Conservation (phyloP, 257 asterid genomes). For the Solanum sejunctum region DNA sequence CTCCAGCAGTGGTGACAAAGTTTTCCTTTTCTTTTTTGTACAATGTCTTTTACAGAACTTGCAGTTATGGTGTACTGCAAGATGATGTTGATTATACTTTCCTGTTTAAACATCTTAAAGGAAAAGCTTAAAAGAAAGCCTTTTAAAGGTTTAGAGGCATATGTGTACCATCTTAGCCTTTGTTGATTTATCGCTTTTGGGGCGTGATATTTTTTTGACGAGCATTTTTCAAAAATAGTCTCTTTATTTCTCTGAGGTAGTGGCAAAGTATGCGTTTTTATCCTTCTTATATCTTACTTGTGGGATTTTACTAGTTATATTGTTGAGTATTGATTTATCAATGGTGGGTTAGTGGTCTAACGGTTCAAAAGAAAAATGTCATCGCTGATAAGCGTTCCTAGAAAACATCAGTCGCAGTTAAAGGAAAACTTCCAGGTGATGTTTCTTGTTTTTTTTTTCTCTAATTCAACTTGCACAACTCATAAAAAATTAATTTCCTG, state of each 20-base stretch:
- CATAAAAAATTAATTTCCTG: background rate
- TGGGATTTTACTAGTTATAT: too few relatives aligned
- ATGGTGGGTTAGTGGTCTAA: too few relatives aligned
- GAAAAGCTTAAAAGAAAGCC: background rate
- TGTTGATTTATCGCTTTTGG: too few relatives aligned
- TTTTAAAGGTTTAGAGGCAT: background rate
- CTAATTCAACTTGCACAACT: background rate
- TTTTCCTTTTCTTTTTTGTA: background rate
- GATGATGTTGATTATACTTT: background rate
- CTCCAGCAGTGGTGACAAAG: slow-evolving; percentile 1
- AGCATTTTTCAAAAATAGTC: too few relatives aligned
- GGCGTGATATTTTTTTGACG: too few relatives aligned
- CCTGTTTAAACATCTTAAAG: background rate
- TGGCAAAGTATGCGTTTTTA: too few relatives aligned
- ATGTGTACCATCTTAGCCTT: background rate
- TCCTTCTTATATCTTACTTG: rapidly evolving
- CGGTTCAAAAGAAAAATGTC: too few relatives aligned
- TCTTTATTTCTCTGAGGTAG: too few relatives aligned
- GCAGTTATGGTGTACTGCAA: background rate
- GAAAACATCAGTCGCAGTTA: background rate
- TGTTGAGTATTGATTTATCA: too few relatives aligned
- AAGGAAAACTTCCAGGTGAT: background rate
- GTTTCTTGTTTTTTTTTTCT: background rate
- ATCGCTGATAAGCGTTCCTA: background rate
- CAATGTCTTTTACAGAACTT: background rate